Percentiles rank a stretch among this genome's conserved stretches.
Evolutionary conservation across 352 stramenopile genomes (phyloP).

Genomic region (Globisporangium recalcitrans): DNA sequence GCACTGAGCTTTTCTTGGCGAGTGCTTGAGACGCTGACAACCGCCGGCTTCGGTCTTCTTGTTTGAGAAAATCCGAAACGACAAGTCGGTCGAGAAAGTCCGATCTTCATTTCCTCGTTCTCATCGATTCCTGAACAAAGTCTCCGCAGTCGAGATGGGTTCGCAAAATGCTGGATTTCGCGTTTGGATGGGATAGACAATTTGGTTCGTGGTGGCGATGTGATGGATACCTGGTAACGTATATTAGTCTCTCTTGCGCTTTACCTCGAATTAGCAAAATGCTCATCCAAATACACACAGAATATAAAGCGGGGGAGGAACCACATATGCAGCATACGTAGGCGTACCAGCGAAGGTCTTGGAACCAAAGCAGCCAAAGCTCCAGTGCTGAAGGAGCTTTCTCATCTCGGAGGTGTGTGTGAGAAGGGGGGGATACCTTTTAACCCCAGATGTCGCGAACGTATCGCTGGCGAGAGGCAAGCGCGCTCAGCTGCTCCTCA

Average conservation of each 20-base stretch:
- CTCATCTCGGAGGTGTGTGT: too few relatives aligned
- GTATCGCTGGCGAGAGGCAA: conserved; percentile 77
- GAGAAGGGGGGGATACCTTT: background rate
- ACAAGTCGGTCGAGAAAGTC: background rate
- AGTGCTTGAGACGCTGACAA: background rate
- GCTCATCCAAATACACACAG: conserved; percentile 10
- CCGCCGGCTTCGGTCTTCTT: background rate
- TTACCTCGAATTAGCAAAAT: conserved; percentile 5
- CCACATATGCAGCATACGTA: background rate
- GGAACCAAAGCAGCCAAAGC: background rate
- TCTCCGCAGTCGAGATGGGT: background rate
- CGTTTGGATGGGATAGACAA: background rate
- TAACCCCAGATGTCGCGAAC: conserved; percentile 87
- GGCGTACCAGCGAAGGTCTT: background rate
- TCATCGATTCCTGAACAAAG: too few relatives aligned
- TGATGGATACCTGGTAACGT: background rate
- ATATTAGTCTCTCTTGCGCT: conserved; percentile 16
- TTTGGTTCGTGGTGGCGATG: background rate
- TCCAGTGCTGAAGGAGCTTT: background rate
- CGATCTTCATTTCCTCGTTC: background rate
- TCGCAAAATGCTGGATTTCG: background rate
- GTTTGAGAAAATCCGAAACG: conserved; percentile 2
- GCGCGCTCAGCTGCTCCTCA: conserved; percentile 45
- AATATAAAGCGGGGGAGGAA: conserved; percentile 27
- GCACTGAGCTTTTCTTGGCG: background rate